These are phyloP conservation scores for Diaporthe eres DNA, from an alignment of 2,329 filamentous ascomycete genomes.

Conservation along the genomic window DNA sequence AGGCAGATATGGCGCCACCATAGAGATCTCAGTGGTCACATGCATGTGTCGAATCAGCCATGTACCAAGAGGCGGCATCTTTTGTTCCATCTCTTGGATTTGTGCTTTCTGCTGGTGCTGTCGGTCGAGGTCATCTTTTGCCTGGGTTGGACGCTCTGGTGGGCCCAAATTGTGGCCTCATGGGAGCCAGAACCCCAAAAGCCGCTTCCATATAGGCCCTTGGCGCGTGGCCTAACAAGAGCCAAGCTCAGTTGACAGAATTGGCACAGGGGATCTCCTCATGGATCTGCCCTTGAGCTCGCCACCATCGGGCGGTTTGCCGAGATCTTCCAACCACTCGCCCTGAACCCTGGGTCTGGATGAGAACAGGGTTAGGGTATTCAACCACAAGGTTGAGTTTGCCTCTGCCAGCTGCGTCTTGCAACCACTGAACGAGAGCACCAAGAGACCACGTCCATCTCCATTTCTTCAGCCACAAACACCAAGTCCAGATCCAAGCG, in stretches of 20 bases:
- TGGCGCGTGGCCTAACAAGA: conserved; percentile 23
- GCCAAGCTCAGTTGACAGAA: conserved; percentile 28
- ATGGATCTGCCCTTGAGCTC: conserved; percentile 18
- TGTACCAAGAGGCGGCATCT: conserved; percentile 26
- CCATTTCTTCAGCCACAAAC: neutral
- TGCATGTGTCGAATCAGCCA: conserved; percentile 6
- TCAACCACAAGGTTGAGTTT: neutral
- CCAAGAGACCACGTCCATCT: neutral
- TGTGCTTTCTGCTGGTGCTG: conserved; percentile 3
- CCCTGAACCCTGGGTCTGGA: neutral
- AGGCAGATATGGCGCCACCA: conserved; percentile 19
- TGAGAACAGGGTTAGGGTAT: neutral
- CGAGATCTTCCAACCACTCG: neutral
- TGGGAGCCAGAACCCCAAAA: conserved; percentile 5
- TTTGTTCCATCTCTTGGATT: conserved; percentile 16
- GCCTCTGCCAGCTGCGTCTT: neutral
- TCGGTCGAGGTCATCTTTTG: neutral
- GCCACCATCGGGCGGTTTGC: conserved; percentile 25
- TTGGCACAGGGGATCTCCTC: conserved; percentile 31
- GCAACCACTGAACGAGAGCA: neutral
- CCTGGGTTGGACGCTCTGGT: neutral
- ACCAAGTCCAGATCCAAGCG: neutral
- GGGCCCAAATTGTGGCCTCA: conserved; percentile 27
- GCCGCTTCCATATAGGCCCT: neutral
- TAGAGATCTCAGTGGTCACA: neutral